A percentile compares a stretch with the other conserved stretches of the same genome.
These are phyloP conservation scores for Prunella vulgaris DNA, from an alignment of 257 asterid species.

Conservation along the genomic window DNA sequence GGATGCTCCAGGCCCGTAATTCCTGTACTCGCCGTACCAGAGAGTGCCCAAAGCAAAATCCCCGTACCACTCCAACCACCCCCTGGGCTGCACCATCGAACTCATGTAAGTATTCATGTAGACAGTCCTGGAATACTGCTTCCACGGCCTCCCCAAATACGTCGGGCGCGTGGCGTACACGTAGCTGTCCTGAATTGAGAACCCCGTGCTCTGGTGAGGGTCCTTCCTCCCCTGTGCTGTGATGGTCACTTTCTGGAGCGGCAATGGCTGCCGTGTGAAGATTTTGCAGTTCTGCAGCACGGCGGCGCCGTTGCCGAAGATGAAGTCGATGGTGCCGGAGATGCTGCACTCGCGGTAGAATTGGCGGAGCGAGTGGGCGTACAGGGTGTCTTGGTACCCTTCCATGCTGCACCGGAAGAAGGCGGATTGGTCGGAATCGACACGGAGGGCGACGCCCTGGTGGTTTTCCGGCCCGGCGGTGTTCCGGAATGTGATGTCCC, in stretches of 20 bases:
- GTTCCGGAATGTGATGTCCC: slow-evolving; percentile 92
- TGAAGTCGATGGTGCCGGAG: slow-evolving; percentile 94
- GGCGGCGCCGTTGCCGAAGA: slow-evolving; percentile 95
- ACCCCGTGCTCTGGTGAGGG: slow-evolving; percentile 89
- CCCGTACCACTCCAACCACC: slow-evolving; percentile 95
- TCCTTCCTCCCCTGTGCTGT: slow-evolving; percentile 91
- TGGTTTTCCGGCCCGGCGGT: slow-evolving; percentile 83
- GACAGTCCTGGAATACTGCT: slow-evolving; percentile 69
- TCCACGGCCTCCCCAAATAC: slow-evolving; percentile 90
- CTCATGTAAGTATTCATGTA: slow-evolving; percentile 77
- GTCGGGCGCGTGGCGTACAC: slow-evolving; percentile 72
- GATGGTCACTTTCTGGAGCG: slow-evolving; percentile 83
- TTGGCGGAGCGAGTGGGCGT: slow-evolving; percentile 93
- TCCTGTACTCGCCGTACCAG: slow-evolving; percentile 91
- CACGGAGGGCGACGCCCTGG: slow-evolving; percentile 94
- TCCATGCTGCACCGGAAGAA: slow-evolving; percentile 98
- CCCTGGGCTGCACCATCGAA: slow-evolving; percentile 81
- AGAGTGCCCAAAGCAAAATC: slow-evolving; percentile 61
- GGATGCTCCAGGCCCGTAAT: slow-evolving; percentile 87
- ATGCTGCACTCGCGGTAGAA: slow-evolving; percentile 90
- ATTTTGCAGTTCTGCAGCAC: slow-evolving; percentile 83
- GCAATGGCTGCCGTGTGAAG: slow-evolving; percentile 66
- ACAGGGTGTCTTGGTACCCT: slow-evolving; percentile 92
- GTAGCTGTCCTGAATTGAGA: slow-evolving; percentile 66
- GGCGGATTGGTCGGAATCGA: slow-evolving; percentile 93